Evolutionary conservation across 2,329 filamentous ascomycete species (phyloP).

Genomic region (Neonectria sp.): DNA sequence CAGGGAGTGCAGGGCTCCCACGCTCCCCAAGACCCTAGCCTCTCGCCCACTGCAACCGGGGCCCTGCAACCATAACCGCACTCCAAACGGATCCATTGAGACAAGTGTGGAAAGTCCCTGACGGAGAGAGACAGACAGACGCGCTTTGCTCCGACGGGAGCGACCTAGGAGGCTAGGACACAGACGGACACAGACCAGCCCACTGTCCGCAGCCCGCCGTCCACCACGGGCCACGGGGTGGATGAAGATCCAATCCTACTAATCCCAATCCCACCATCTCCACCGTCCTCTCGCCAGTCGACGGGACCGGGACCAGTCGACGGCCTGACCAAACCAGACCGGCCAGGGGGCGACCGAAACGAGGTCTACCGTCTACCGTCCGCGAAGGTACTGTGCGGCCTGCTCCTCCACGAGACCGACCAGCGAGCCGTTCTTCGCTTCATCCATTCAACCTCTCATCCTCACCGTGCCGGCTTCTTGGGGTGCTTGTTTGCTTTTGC

Average conservation of each 20-base stretch:
- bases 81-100: conserved; percentile 8
- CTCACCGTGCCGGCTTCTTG: conserved; percentile 17
- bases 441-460: conserved; percentile 28
- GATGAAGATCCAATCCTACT: conserved; percentile 29
- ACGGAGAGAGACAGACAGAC: conserved; percentile 7
- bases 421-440: conserved; percentile 22
- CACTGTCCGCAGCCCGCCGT: background rate
- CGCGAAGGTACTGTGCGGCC: conserved; percentile 2
- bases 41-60: background rate
- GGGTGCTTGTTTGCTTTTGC: conserved; percentile 40
- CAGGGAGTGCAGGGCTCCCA: background rate
- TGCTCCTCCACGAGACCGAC: conserved; percentile 25
- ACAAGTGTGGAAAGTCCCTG: conserved; percentile 1
- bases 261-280: conserved; percentile 30
- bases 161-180: conserved; percentile 1
- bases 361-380: conserved; percentile 12
- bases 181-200: conserved; percentile 21
- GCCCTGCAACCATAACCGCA: conserved; percentile 6
- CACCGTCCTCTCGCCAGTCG: conserved; percentile 26
- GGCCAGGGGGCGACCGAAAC: conserved; percentile 28
- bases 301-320: conserved; percentile 4
- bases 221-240: conserved; percentile 21
- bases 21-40: background rate
- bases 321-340: conserved; percentile 24
- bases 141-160: conserved; percentile 5